Base-by-base conservation (phyloP, 208 protist genomes). In the Porcisia deanei region DNA sequence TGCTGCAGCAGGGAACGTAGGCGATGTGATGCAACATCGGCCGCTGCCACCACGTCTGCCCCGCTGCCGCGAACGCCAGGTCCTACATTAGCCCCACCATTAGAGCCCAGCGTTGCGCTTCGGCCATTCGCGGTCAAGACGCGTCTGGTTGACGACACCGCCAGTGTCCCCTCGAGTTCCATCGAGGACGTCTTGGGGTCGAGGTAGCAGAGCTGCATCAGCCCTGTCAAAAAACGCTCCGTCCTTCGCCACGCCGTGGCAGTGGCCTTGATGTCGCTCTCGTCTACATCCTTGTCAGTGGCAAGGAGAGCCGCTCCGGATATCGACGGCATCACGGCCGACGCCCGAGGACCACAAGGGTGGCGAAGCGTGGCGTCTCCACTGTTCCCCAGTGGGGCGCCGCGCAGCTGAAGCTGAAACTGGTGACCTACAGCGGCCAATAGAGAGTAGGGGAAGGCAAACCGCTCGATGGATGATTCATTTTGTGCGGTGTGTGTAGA, bases 391-490 rank as follows among this genome's bases (percentile, higher is more conserved):
- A 80, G 59, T 30, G 77, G 75, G 34, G 76, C 83, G 34, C 78
- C 73, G n/a, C 76, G 78, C 58, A 95, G 75, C 5, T 75, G 45
- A 22, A 92, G 53, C 14, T 65, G 78, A 64, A 94, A 88, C 43
- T 96, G 92, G 68, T 96, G 82, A 1, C 90, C 90, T n/a, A 95
- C 89, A 10, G 92, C 89, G 12, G 92, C 87, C 77, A 84, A 89
- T 16, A 89, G 75, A 14, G 92, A 96, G 72, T 92, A 93, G 54
- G 81, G 88, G 39, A 88, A 71, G 8, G 61, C 8, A n/a, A 75
- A 70, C 12, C 52, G 65, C 8, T 61, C 47, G 14, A 75, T 20
- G 20, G 47, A 52, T 30, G 55, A 14, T 18, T n/a, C 41, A 18
- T 1, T 67, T 57, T 57, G 25, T 18, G 30, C 55, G 43, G 52